Evolutionary conservation across 345 rosid genomes (phyloP).

Genomic region (Gossypium raimondii): DNA sequence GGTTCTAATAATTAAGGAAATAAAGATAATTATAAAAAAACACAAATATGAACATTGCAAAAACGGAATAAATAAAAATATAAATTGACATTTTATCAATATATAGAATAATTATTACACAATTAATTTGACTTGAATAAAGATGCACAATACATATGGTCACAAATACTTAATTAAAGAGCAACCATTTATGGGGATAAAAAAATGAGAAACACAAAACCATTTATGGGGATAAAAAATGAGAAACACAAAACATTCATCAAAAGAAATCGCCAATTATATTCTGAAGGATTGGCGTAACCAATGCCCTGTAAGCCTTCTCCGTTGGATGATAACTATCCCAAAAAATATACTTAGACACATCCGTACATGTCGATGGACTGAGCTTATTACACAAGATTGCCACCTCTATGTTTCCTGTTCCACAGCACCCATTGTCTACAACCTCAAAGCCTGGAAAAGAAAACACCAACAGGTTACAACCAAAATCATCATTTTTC

Average conservation of each 20-base stretch:
- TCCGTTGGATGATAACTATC: constrained; percentile 80
- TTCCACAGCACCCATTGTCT: constrained; percentile 56
- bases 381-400: constrained; percentile 37
- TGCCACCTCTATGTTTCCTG: constrained; percentile 40
- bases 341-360: constrained; percentile 51
- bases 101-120: background rate
- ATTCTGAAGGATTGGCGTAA: constrained; percentile 19
- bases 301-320: constrained; percentile 38
- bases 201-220: background rate
- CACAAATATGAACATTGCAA: background rate
- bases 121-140: background rate
- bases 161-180: background rate
- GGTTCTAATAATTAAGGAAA: too few species aligned
- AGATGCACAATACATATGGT: background rate
- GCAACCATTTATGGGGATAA: background rate
- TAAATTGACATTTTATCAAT: background rate
- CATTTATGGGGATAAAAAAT: background rate
- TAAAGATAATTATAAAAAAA: too few species aligned
- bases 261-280: constrained; percentile 29
- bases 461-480: background rate
- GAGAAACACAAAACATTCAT: background rate
- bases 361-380: constrained; percentile 38
- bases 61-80: background rate
- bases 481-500: background rate
- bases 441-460: constrained; percentile 34